Evolutionary conservation across 1,139 yeast genomes (phyloP), one percentile per base, ranked within the genome.

Genomic region (Eremothecium sinecaudum): DNA sequence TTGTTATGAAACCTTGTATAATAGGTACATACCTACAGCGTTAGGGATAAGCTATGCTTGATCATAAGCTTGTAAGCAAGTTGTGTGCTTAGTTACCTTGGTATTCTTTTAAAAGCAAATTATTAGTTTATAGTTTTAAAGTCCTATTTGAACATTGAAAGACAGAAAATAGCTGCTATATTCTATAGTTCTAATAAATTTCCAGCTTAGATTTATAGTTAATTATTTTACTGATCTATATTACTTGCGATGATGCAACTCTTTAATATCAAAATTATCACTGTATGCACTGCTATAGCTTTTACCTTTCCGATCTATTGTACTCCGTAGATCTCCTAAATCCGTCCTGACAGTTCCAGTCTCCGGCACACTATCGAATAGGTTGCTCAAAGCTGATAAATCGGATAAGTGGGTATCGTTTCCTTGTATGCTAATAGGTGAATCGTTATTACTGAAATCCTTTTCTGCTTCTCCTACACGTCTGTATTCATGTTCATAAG

Each of bases 281-380:
- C 17, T 16, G 21, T 18, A 18, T 4, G 11, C 21, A 11, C 21
- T 27, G 21, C 21, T 27, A 17, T 27, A 18, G 10, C 28, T 13
- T 14, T 28, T 33, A 14, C 18, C 13, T 6, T 21, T 28, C 15
- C 37, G 24, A 14, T 20, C 14, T 7, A 18, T 17, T 16, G 19
- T 10, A 20, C 15, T 18, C 11, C 15, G 24, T 9, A 26, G 3
- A 16, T 26, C 27, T 9, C 25, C 40, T 11, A 27, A 9, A 20
- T 47, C 51, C 12, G 51, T 47, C 29, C 47, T 39, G 11, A 46
- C 33, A 8, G 51, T 47, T 18, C 41, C 46, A 5, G 47, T 44
- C 16, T 39, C 33, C 18, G 40, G 46, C 18, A 43, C 49, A 13
- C 33, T 37, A 22, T 45, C 51, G 49, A 49, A 47, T 11, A 45